Conservation (phyloP, 257 asterid genomes). For the Solanum bulbocastanum region DNA sequence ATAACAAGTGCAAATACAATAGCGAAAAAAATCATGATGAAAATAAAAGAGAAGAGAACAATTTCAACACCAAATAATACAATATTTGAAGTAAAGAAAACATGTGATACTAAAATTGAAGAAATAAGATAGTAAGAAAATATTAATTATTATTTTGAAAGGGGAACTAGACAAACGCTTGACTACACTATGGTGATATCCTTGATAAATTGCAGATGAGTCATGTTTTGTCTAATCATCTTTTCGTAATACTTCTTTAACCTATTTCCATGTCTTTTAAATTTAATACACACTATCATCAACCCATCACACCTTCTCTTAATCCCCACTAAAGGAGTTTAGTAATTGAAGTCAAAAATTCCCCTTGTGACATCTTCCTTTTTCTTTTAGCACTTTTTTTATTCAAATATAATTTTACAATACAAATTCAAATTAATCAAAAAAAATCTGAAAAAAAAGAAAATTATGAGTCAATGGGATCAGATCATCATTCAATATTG, state of each 20-base stretch:
- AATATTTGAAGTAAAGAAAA: no score
- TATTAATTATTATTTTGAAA: no score
- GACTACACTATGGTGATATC: background rate
- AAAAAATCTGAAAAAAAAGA: no score
- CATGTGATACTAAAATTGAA: background rate
- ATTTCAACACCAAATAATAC: background rate
- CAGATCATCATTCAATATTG: background rate
- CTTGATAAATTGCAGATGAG: background rate
- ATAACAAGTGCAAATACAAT: background rate
- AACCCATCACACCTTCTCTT: background rate
- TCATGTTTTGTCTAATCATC: no score
- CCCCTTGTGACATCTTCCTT: background rate
- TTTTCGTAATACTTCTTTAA: no score
- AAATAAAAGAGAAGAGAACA: no score
- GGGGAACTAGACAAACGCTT: background rate
- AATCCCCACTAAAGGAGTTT: background rate
- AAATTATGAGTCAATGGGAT: background rate
- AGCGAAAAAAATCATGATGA: background rate
- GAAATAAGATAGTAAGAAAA: no score
- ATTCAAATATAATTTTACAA: no score
- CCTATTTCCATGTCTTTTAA: rapidly evolving
- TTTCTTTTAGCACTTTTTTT: no score
- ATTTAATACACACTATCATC: background rate
- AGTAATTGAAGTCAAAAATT: no score
- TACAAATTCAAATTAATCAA: no score